Conservation (phyloP, 495 filamentous ascomycete genomes). For the Tetracladium setigerum region DNA sequence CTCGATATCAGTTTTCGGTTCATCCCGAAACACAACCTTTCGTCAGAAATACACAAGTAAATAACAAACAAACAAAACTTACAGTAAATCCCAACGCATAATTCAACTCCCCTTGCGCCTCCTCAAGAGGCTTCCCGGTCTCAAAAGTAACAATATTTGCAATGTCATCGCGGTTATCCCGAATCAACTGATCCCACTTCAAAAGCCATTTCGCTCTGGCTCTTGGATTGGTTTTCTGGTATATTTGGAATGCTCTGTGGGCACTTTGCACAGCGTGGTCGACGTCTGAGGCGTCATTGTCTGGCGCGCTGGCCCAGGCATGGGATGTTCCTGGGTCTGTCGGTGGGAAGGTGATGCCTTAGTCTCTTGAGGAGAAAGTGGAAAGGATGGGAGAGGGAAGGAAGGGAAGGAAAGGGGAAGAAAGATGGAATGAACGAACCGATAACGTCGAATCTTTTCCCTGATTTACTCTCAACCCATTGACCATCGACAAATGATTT, state of each 20-base stretch:
- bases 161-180: constrained; percentile 43
- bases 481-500: constrained; percentile 53
- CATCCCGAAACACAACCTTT: constrained; percentile 20
- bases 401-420: neutral
- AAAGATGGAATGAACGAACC: constrained; percentile 29
- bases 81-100: constrained; percentile 50
- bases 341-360: constrained; percentile 1
- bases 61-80: too few relatives aligned
- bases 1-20: neutral
- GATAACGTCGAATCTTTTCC: constrained; percentile 58
- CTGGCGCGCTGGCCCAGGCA: constrained; percentile 57
- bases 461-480: constrained; percentile 56
- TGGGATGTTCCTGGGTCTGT: constrained; percentile 58
- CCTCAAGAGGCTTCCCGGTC: constrained; percentile 55
- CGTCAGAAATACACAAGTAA: neutral
- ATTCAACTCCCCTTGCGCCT: constrained; percentile 51
- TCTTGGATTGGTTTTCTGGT: constrained; percentile 51
- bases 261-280: constrained; percentile 50
- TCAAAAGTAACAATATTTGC: constrained; percentile 54
- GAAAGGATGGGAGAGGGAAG: too few relatives aligned
- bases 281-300: constrained; percentile 53
- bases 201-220: constrained; percentile 54
- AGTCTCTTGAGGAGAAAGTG: neutral
- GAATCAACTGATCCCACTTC: constrained; percentile 49
- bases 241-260: constrained; percentile 53